Conservation (phyloP, 2,329 filamentous ascomycete genomes). For the Microsporum canis region DNA sequence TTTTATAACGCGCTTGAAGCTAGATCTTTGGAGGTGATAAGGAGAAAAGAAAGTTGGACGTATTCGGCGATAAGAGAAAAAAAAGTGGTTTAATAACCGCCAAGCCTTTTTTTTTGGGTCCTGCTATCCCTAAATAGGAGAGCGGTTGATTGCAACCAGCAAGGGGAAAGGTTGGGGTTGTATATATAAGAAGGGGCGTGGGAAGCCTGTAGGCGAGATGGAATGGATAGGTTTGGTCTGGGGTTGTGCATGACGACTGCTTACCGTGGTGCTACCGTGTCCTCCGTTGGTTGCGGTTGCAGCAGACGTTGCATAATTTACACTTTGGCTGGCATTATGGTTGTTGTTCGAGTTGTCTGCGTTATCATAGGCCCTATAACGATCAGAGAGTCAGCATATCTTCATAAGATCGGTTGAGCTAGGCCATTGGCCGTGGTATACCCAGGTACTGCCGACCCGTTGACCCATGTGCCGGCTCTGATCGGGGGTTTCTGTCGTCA, state of each 20-base stretch:
- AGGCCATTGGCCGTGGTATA: not conserved
- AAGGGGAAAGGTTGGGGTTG: not conserved
- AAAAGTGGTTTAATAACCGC: conserved; percentile 21
- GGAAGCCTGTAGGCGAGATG: not conserved
- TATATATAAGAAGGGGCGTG: conserved; percentile 6
- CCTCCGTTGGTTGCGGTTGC: conserved; percentile 55
- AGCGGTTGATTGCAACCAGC: not conserved
- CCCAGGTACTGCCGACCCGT: not conserved
- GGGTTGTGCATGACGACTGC: conserved; percentile 16
- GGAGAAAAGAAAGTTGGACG: conserved; percentile 33
- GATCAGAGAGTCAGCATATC: not conserved
- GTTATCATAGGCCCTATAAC: conserved; percentile 11
- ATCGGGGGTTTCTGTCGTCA: not conserved
- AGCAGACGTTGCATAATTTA: conserved; percentile 53
- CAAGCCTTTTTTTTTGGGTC: conserved; percentile 22
- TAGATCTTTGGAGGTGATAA: conserved; percentile 5
- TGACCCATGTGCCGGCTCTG: not conserved
- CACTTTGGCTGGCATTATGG: conserved; percentile 41
- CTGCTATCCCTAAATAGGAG: conserved; percentile 17
- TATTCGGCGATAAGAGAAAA: conserved; percentile 39
- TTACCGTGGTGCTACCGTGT: conserved; percentile 41
- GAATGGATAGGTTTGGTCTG: conserved; percentile 15
- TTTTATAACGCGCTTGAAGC: conserved; percentile 9
- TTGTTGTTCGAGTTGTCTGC: conserved; percentile 15
- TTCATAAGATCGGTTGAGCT: not conserved